Percentiles rank a stretch among this genome's conserved stretches.
Conservation (phyloP, 208 protist species). For the Trichomonas gallinae region DNA sequence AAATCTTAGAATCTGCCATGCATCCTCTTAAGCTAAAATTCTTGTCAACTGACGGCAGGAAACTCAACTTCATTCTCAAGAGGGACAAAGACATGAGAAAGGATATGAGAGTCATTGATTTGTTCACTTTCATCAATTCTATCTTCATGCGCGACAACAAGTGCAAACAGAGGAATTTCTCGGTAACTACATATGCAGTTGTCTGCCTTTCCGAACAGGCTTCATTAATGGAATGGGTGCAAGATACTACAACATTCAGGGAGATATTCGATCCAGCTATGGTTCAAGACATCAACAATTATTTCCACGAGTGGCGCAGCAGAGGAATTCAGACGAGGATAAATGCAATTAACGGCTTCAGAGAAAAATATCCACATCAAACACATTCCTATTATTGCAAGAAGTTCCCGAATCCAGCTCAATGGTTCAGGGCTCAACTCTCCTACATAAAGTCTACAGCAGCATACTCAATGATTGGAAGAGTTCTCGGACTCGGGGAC, state of each 20-base stretch:
- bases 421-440: conserved; percentile 65
- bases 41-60: neutral
- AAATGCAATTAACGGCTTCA: neutral
- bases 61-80: neutral
- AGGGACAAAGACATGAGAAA: neutral
- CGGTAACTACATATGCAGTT: neutral
- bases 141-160: neutral
- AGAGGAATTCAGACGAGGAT: neutral
- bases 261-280: neutral
- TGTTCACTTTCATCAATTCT: neutral
- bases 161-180: neutral
- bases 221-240: conserved; percentile 12
- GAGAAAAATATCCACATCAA: conserved; percentile 49
- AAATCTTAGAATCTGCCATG: too few species aligned
- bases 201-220: neutral
- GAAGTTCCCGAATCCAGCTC: conserved; percentile 61
- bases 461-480: conserved; percentile 79
- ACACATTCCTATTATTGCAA: conserved; percentile 71
- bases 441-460: conserved; percentile 64
- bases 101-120: conserved; percentile 15
- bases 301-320: neutral
- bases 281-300: too few species aligned
- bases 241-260: neutral
- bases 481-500: conserved; percentile 71
- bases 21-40: neutral